A percentile compares a stretch with the other conserved stretches of the same genome.
phyloP scores from a whole-genome alignment of 441 rosid species.

The Geranium incanum region DNA sequence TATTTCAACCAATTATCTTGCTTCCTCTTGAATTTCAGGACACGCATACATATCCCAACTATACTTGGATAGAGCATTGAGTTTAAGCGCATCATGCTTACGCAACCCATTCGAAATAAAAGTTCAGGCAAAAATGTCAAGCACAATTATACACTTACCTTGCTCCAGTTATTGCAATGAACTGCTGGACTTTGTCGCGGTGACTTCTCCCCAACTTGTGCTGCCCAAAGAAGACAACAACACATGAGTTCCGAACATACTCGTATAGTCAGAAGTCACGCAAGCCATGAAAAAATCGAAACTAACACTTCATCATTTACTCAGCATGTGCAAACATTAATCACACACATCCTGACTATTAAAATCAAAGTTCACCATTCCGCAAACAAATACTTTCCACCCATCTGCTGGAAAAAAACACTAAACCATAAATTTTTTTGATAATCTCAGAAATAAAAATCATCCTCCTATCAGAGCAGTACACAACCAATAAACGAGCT shows the following conservation, averaged over 20 bases:
- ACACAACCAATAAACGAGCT: neutral
- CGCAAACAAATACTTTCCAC: neutral
- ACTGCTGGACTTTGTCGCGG: constrained; percentile 88
- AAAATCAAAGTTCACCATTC: neutral
- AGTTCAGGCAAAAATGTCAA: neutral
- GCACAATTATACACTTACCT: constrained; percentile 41
- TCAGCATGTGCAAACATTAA: too few species aligned
- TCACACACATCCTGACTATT: too few species aligned
- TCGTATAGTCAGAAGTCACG: too few species aligned
- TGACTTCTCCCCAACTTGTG: constrained; percentile 70
- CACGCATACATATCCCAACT: too few species aligned
- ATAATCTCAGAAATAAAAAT: too few species aligned
- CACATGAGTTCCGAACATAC: neutral
- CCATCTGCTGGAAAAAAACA: neutral
- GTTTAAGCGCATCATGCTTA: neutral
- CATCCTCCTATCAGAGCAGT: too few species aligned
- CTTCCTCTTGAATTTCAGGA: too few species aligned
- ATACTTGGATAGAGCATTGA: neutral
- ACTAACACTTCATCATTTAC: neutral
- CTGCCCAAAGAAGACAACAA: constrained; percentile 28
- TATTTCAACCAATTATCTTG: too few species aligned
- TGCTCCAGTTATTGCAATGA: constrained; percentile 73
- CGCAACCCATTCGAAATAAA: neutral
- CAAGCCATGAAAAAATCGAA: neutral
- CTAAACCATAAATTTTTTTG: neutral